Conservation (phyloP, 768 basidiomycete genomes). For the Leccinum obscurum region DNA sequence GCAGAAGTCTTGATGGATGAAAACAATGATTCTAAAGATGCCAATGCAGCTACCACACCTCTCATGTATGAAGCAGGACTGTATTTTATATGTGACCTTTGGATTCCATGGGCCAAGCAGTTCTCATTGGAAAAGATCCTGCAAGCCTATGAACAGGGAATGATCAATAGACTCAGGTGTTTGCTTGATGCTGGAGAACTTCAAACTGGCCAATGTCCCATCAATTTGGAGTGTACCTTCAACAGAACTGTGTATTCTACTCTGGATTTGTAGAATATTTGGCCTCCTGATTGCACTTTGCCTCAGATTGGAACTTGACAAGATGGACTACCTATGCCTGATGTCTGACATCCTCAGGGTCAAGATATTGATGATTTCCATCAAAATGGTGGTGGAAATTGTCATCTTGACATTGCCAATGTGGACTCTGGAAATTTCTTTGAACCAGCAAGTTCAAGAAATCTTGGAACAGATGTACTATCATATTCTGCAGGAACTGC, state of each 20-base stretch:
- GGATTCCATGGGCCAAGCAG: not conserved
- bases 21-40: no score
- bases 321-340: not conserved
- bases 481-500: not conserved
- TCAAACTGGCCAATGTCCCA: not conserved
- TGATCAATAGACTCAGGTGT: not conserved
- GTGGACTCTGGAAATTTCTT: not conserved
- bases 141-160: not conserved
- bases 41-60: no score
- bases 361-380: constrained; percentile 5
- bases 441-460: not conserved
- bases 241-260: not conserved
- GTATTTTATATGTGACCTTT: not conserved
- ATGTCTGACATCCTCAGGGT: not conserved
- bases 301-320: not conserved
- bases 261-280: not conserved
- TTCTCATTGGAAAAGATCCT: not conserved
- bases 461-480: not conserved
- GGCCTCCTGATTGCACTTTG: not conserved
- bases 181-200: not conserved
- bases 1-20: not conserved
- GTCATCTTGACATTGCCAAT: not conserved
- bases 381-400: constrained; percentile 1
- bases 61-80: not conserved
- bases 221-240: not conserved